Base-by-base conservation (phyloP, 2,329 filamentous ascomycete species). In the Ophiostoma sp. region DNA sequence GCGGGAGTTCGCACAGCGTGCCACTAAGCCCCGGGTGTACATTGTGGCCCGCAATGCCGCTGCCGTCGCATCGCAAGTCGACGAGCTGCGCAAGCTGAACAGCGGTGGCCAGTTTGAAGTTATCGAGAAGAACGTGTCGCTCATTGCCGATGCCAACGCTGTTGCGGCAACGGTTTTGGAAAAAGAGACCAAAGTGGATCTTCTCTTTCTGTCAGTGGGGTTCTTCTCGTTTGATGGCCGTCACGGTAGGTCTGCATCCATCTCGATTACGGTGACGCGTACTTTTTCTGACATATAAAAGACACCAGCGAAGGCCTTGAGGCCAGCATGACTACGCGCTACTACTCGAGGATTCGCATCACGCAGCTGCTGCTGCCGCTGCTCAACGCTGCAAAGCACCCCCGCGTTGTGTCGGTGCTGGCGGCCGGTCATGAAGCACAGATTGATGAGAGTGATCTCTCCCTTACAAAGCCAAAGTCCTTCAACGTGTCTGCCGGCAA, bases 231-330 rank as follows among this genome's bases (percentile, higher is more conserved):
- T 75, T 55, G 55, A 36, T 28, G 72, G 72, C 66, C 64, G 72
- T 9, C 19, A n/a, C n/a, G n/a, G n/a, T n/a, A n/a, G n/a, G n/a
- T n/a, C n/a, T n/a, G n/a, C n/a, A n/a, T n/a, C n/a, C n/a, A n/a
- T n/a, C n/a, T n/a, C n/a, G n/a, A n/a, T n/a, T n/a, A n/a, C n/a
- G n/a, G n/a, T n/a, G n/a, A n/a, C n/a, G n/a, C n/a, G n/a, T n/a
- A n/a, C n/a, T n/a, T n/a, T n/a, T n/a, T n/a, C n/a, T n/a, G n/a
- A n/a, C n/a, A n/a, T n/a, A n/a, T n/a, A n/a, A n/a, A 70, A 87
- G 88, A 90, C 74, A 90, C 88, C 0, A 70, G 80, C 0, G 90
- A 92, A 79, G 87, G 87, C 1, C 82, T 92, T 2, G 84, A 88
- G 70, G 82, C 84, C 36, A 83, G 85, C 50, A 83, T 85, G 42